Base-by-base conservation (phyloP, 768 basidiomycete genomes). In the Trametes cinnabarina region DNA sequence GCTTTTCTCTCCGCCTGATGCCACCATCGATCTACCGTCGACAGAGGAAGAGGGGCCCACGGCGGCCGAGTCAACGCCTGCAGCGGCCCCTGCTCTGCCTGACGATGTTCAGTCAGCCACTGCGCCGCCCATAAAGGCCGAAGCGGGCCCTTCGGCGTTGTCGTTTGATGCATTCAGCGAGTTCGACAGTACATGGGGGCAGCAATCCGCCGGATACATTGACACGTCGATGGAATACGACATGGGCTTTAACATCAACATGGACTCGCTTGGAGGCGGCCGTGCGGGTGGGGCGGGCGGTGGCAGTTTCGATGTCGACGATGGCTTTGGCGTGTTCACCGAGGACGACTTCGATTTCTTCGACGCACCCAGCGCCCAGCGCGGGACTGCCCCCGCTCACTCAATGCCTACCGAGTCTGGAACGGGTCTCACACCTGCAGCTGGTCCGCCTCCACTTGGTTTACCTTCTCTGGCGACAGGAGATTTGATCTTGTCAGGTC, bases 321-420 rank as follows among this genome's bases (percentile, higher is more conserved):
- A 68, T 28, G 69, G 71, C 20, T 71, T 75, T 47, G 68, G 67
- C 17, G 64, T 70, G 32, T 86, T 93, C 64, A 92, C 92, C 0
- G 92, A 94, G 50, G 92, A 92, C 54, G 92, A 94, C 70, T 94
- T 94, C 70, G 87, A 82, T 68, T 94, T 91, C 71, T 94, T 93
- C 67, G 90, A 94, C 66, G 78, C 77, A 23, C 85, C 84, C 0
- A 74, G 79, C 1, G 58, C 63, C 26, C 56, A 64, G 42, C 51
- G 67, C 8, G 67, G 70, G 30, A 34, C 65, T 35, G 41, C 55
- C 1, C 51, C 60, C 20, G 23, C 69, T 12, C 57, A 66, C 25
- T 57, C 66, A 0, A 39, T 47, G 12, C 12, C 37, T 7, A 8
- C 39, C 17, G 49, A 49, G 3, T 37, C 46, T 3, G 50, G 30